phyloP scores from a whole-genome alignment of 495 filamentous ascomycete genomes.

The Thermochaetoides thermophila region DNA sequence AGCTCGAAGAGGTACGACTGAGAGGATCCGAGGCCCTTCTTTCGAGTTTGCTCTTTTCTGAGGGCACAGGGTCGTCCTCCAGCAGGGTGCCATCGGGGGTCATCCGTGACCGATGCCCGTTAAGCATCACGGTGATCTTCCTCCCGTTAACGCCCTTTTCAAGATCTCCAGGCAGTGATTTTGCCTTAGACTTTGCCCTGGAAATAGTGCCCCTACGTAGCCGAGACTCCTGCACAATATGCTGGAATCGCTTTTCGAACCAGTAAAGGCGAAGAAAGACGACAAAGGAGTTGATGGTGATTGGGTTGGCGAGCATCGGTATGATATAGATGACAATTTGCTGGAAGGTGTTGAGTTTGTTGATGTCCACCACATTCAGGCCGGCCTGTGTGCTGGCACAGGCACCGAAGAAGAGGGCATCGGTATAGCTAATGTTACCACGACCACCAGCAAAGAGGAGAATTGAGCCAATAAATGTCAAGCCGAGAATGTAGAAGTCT shows the following conservation, averaged over 20 bases:
- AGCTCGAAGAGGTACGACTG: too few species aligned
- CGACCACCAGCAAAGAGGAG: conserved; percentile 46
- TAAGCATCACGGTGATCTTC: conserved; percentile 59
- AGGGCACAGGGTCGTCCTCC: conserved; percentile 2
- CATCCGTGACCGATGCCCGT: conserved; percentile 27
- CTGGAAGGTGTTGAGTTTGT: conserved; percentile 59
- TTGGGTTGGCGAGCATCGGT: conserved; percentile 67
- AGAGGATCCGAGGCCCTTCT: too few species aligned
- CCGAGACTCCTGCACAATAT: conserved; percentile 42
- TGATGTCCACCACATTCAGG: conserved; percentile 75
- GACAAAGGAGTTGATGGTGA: conserved; percentile 74
- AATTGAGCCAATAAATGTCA: conserved; percentile 56
- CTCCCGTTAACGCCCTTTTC: conserved; percentile 59
- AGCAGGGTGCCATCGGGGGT: conserved; percentile 34
- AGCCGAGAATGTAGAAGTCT: conserved; percentile 68
- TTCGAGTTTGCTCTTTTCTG: conserved; percentile 4
- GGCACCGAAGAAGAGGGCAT: conserved; percentile 73
- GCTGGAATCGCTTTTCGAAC: conserved; percentile 82
- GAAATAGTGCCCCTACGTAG: conserved; percentile 28
- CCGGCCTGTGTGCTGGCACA: conserved; percentile 83
- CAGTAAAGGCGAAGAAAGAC: conserved; percentile 89
- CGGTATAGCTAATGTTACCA: conserved; percentile 56
- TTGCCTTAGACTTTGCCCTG: conserved; percentile 38
- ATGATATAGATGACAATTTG: conserved; percentile 59
- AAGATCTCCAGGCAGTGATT: conserved; percentile 38